Conservation (phyloP, 768 basidiomycete species). For the Lactifluus subvellereus region DNA sequence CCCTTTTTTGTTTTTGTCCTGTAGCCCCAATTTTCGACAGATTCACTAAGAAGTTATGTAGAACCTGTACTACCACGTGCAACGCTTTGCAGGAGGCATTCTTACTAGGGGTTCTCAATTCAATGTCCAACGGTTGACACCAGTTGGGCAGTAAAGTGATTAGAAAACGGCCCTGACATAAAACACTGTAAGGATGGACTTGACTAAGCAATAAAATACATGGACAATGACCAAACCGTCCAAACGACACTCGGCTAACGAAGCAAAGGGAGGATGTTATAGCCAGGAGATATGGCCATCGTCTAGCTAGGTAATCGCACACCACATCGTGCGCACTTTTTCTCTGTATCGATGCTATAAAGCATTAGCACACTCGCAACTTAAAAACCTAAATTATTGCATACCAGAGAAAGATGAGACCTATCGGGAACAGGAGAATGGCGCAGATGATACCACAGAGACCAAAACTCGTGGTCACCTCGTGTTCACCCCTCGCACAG, state of each 20-base stretch:
- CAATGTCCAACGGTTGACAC: too few species aligned
- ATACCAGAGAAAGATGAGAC: slow-evolving; percentile 29
- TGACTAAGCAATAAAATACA: background rate
- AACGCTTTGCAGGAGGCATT: too few species aligned
- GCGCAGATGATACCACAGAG: slow-evolving; percentile 30
- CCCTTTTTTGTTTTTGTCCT: too few species aligned
- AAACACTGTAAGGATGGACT: background rate
- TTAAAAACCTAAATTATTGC: background rate
- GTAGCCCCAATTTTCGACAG: too few species aligned
- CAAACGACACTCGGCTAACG: background rate
- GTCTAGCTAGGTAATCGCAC: slow-evolving; percentile 16
- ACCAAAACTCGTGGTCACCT: slow-evolving; percentile 28
- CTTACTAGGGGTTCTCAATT: too few species aligned
- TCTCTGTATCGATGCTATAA: slow-evolving; percentile 27
- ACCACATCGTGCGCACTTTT: slow-evolving; percentile 29
- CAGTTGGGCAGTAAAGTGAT: too few species aligned
- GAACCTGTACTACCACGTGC: too few species aligned
- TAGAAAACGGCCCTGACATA: too few species aligned
- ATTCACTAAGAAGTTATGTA: too few species aligned
- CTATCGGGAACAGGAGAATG: slow-evolving; percentile 29
- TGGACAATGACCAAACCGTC: slow-evolving; percentile 4
- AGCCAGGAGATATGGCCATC: background rate
- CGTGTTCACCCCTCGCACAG: slow-evolving; percentile 32
- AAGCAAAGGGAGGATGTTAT: background rate
- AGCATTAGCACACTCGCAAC: background rate